These are phyloP conservation scores for Trichoderma erinaceum DNA, from an alignment of 495 filamentous ascomycete genomes.

Conservation along the genomic window DNA sequence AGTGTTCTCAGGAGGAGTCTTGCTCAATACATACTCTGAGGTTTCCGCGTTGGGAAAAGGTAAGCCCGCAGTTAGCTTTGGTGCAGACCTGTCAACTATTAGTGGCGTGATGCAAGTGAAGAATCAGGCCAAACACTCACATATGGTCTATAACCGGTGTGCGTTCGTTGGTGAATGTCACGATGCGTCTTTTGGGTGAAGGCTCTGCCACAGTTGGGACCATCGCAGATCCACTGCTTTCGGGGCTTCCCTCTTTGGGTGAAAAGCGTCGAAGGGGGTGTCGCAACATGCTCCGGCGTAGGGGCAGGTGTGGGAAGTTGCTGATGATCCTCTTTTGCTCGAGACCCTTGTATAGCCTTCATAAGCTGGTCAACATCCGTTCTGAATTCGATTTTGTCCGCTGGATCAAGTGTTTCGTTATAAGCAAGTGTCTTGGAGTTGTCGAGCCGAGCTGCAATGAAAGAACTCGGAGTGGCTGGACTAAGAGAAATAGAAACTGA, in stretches of 20 bases:
- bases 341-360: conserved; percentile 69
- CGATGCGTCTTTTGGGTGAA: conserved; percentile 93
- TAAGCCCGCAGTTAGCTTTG: conserved; percentile 67
- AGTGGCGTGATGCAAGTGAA: background rate
- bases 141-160: conserved; percentile 88
- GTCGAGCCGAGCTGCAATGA: background rate
- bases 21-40: conserved; percentile 56
- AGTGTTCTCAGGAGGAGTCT: background rate
- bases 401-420: conserved; percentile 24
- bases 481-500: conserved; percentile 22
- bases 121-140: conserved; percentile 44
- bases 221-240: conserved; percentile 70
- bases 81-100: conserved; percentile 56
- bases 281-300: background rate
- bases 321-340: conserved; percentile 11
- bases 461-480: conserved; percentile 25
- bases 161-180: conserved; percentile 82
- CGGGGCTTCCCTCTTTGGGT: conserved; percentile 20
- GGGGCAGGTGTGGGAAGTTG: conserved; percentile 1
- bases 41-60: conserved; percentile 85
- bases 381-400: conserved; percentile 53
- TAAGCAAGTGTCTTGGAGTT: conserved; percentile 24
- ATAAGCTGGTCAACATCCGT: conserved; percentile 88
- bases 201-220: conserved; percentile 69
- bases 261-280: background rate